Evolutionary conservation across 768 basidiomycete species (phyloP), one percentile per base, ranked within the genome.

Genomic region (Phlegmacium glaucopus): DNA sequence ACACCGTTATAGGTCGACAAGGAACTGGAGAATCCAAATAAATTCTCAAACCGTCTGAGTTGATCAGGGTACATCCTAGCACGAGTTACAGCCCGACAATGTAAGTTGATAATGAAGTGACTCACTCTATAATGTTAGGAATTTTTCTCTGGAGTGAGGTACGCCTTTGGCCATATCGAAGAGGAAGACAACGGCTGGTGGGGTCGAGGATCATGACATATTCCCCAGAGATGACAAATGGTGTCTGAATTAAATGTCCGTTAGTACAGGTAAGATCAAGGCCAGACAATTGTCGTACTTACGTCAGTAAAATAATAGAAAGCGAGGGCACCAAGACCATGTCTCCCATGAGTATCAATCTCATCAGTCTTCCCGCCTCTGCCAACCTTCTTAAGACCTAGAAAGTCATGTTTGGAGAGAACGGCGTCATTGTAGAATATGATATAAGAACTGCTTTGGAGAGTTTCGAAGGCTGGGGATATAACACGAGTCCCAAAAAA

Each of bases 301-400:
- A 77, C 77, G 50, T 78, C 76, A 0, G 72, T 69, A 46, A 78
- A 70, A 56, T 78, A 74, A 50, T 70, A 80, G 59, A 77, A 68
- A 1, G 71, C 68, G 7, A 80, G 56, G 6, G 74, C 72, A 0
- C 78, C 78, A 6, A 74, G 61, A 4, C 78, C 78, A 59, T 75
- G 76, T 41, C 70, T 65, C 0, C 78, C 78, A 40, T 77, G 75
- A 1, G 67, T 70, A 35, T 71, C 70, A 0, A 47, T 42, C n/a
- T 57, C 44, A 1, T 50, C 63, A 1, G 44, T 45, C 51, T 80
- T 79, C 1, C 75, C 72, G 7, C 77, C 77, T 25, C 59, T 50
- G 1, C 76, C 76, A n/a, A 72, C 69, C 9, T 55, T 52, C n/a
- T 70, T 64, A 13, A 80, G 67, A 0, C 76, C 77, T 11, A 57